A percentile compares a stretch with the other conserved stretches of the same genome.
These are phyloP conservation scores for Piloderma croceum DNA, from an alignment of 768 basidiomycete species.

Conservation along the genomic window DNA sequence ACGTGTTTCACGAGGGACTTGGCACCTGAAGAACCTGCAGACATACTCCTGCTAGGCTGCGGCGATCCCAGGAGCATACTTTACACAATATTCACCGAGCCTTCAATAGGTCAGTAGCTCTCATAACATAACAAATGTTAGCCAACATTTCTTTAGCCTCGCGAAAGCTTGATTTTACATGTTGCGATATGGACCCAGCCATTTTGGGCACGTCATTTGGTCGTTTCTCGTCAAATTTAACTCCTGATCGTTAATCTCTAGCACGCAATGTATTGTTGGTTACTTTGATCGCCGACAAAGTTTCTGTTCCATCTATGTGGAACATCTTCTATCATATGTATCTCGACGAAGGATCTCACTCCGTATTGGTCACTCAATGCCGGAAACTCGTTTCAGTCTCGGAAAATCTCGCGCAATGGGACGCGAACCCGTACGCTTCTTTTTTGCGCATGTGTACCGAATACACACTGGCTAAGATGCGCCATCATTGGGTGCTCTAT, in stretches of 20 bases:
- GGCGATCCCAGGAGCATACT: conserved; percentile 53
- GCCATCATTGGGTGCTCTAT: conserved; percentile 35
- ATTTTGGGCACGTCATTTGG: conserved; percentile 43
- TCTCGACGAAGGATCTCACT: conserved; percentile 32
- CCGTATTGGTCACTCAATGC: conserved; percentile 34
- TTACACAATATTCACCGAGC: conserved; percentile 41
- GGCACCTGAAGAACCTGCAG: conserved; percentile 39
- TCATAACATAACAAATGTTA: too few species aligned
- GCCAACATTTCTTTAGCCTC: too few species aligned
- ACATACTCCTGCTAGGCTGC: conserved; percentile 49
- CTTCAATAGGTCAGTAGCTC: too few species aligned
- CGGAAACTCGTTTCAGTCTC: conserved; percentile 31
- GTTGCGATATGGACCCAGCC: conserved; percentile 45
- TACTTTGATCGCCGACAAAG: conserved; percentile 35
- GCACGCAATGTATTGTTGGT: conserved; percentile 46
- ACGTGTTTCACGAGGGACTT: conserved; percentile 43
- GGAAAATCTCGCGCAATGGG: conserved; percentile 32
- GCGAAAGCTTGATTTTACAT: conserved; percentile 42
- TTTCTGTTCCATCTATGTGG: conserved; percentile 35
- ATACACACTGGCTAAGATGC: conserved; percentile 34
- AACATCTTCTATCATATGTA: conserved; percentile 46
- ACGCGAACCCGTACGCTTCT: conserved; percentile 30
- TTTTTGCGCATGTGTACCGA: conserved; percentile 34
- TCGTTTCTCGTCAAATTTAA: too few species aligned
- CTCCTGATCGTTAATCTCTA: conserved; percentile 18